Evolutionary conservation across 805 yeast species (phyloP).

Genomic region (Nakazawaea wickerhamii): DNA sequence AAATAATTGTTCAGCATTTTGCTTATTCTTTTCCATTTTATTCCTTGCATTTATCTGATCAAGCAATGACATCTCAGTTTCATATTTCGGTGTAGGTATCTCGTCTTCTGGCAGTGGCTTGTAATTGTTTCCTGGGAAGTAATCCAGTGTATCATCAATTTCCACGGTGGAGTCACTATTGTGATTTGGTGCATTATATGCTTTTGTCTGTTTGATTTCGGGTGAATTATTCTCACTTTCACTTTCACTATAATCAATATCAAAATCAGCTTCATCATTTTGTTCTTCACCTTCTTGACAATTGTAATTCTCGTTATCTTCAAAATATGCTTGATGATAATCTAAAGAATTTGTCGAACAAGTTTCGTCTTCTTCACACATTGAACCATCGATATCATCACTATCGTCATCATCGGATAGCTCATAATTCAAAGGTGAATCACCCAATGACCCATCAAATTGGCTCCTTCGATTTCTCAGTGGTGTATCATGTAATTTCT

Average conservation of each 20-base stretch:
- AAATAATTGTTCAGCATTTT: conserved; percentile 1
- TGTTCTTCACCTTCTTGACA: conserved; percentile 13
- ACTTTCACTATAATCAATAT: conserved; percentile 25
- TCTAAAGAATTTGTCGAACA: conserved; percentile 13
- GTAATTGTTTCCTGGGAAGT: conserved; percentile 1
- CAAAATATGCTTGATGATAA: conserved; percentile 14
- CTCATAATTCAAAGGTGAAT: too few species aligned
- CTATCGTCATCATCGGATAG: neutral
- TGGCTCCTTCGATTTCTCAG: too few species aligned
- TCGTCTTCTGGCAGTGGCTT: conserved; percentile 9
- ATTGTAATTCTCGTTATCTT: conserved; percentile 13
- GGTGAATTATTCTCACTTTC: conserved; percentile 15
- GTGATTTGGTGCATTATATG: neutral
- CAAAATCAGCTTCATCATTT: conserved; percentile 19
- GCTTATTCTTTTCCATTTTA: conserved; percentile 1
- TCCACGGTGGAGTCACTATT: conserved; percentile 6
- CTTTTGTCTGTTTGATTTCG: neutral
- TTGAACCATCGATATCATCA: neutral
- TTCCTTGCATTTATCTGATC: conserved; percentile 6
- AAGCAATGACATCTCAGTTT: conserved; percentile 7
- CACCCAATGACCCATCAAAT: too few species aligned
- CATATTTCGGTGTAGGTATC: conserved; percentile 8
- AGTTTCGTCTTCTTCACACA: conserved; percentile 15
- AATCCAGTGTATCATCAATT: conserved; percentile 9
- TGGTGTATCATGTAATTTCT: conserved; percentile 17